Conservation (phyloP, 2,329 filamentous ascomycete species). For the Sarocladiaceae sp. region DNA sequence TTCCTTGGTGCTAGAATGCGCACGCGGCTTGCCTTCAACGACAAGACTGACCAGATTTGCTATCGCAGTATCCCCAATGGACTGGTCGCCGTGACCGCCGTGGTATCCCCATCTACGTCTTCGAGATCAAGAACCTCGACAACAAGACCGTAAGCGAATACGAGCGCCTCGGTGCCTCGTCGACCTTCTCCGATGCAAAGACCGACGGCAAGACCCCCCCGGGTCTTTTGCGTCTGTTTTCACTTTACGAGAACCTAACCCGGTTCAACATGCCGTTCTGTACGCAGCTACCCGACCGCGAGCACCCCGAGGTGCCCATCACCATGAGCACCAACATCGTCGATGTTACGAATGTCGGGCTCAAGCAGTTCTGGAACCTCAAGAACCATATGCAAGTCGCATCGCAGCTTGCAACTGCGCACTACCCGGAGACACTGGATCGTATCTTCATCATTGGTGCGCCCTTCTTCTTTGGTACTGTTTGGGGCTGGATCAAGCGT, state of each 20-base stretch:
- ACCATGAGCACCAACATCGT: slow-evolving; percentile 93
- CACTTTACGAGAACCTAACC: slow-evolving; percentile 87
- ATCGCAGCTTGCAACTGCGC: slow-evolving; percentile 78
- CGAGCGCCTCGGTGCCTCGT: slow-evolving; percentile 57
- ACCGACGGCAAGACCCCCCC: slow-evolving; percentile 61
- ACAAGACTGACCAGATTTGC: slow-evolving; percentile 15
- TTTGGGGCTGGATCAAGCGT: slow-evolving; percentile 91
- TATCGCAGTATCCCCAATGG: slow-evolving; percentile 88
- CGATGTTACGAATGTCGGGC: slow-evolving; percentile 77
- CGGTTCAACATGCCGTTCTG: slow-evolving; percentile 82
- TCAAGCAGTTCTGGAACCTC: slow-evolving; percentile 95
- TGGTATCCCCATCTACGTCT: slow-evolving; percentile 88
- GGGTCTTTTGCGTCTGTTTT: slow-evolving; percentile 80
- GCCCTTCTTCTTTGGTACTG: slow-evolving; percentile 82
- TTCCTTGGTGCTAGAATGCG: slow-evolving; percentile 4
- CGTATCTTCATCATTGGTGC: slow-evolving; percentile 71
- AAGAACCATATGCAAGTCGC: slow-evolving; percentile 93
- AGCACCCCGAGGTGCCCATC: slow-evolving; percentile 73
- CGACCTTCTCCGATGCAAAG: slow-evolving; percentile 54
- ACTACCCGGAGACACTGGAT: slow-evolving; percentile 88
- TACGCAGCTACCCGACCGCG: slow-evolving; percentile 66
- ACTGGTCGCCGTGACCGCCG: slow-evolving; percentile 83
- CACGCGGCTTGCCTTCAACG: slow-evolving; percentile 8
- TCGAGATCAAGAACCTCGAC: slow-evolving; percentile 78
- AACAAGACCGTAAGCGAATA: slow-evolving; percentile 75